Percentiles rank a stretch among this genome's conserved stretches.
phyloP scores from a whole-genome alignment of 768 basidiomycete genomes.

The Boletus reticuloceps region DNA sequence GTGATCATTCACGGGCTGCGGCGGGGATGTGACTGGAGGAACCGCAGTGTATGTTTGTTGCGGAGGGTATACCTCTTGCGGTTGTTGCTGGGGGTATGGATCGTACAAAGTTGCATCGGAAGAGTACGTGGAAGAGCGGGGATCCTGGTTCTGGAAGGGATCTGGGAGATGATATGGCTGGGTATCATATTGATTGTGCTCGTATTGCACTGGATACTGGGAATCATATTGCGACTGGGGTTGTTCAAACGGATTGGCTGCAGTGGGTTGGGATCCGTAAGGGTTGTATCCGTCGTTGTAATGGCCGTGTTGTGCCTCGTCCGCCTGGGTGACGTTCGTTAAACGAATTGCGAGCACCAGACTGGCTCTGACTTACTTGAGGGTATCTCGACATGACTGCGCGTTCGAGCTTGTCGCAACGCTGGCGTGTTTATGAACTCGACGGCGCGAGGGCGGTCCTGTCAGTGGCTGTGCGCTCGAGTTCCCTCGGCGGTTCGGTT shows the following conservation, averaged over 20 bases:
- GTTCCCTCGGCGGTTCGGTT: no score
- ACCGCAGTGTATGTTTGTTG: conserved; percentile 22
- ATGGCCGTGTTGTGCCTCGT: conserved; percentile 59
- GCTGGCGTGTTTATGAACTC: conserved; percentile 3
- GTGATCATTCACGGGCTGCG: conserved; percentile 15
- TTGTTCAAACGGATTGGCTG: conserved; percentile 42
- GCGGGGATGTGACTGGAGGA: conserved; percentile 19
- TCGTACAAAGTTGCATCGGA: conserved; percentile 19
- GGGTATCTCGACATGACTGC: conserved; percentile 40
- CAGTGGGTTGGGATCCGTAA: conserved; percentile 35
- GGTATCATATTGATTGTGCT: conserved; percentile 32
- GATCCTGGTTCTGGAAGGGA: conserved; percentile 27
- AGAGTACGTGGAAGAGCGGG: conserved; percentile 14
- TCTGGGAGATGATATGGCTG: conserved; percentile 41
- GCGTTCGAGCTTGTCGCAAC: conserved; percentile 1
- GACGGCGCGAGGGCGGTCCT: background rate
- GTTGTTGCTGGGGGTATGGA: conserved; percentile 24
- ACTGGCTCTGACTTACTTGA: conserved; percentile 31
- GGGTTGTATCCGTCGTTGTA: conserved; percentile 69
- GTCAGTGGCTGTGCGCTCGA: conserved; percentile 1
- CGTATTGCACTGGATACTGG: conserved; percentile 32
- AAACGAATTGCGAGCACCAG: background rate
- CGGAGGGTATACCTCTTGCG: conserved; percentile 15
- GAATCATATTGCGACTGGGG: conserved; percentile 31
- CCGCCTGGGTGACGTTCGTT: conserved; percentile 41